Percentiles rank a stretch among this genome's conserved stretches.
phyloP scores from a whole-genome alignment of 106 monocot genomes.

The Allium fistulosum region DNA sequence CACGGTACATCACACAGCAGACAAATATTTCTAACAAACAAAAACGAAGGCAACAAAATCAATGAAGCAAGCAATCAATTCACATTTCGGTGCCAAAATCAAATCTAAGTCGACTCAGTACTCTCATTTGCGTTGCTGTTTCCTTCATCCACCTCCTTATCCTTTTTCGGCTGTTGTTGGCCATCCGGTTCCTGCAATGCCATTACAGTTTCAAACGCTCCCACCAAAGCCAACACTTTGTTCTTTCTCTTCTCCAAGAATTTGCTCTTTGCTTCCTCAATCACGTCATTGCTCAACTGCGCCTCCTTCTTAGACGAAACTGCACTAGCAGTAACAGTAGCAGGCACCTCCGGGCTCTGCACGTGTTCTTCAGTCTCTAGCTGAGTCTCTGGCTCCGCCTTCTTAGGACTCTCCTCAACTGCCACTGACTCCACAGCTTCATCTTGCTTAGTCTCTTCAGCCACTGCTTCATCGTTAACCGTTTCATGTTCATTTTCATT shows the following conservation, averaged over 20 bases:
- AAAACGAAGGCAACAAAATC: background rate
- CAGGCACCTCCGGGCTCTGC: background rate
- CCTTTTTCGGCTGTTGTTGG: constrained; percentile 4
- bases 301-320: constrained; percentile 4
- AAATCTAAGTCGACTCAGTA: background rate
- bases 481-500: background rate
- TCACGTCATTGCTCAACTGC: constrained; percentile 19
- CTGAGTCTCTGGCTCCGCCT: background rate
- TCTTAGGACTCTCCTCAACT: background rate
- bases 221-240: constrained; percentile 33
- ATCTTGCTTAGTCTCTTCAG: background rate
- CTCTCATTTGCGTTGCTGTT: background rate
- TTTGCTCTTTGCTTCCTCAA: constrained; percentile 22
- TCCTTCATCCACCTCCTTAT: background rate
- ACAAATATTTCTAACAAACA: background rate
- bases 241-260: constrained; percentile 28
- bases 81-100: background rate
- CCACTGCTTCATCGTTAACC: background rate
- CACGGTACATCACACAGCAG: no score
- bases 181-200: constrained; percentile 25
- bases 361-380: background rate
- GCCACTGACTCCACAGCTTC: background rate
- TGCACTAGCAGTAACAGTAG: background rate
- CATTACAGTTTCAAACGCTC: constrained; percentile 37
- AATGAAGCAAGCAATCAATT: background rate